phyloP scores from a whole-genome alignment of 148 eudicot species.

The Cornus florida region DNA sequence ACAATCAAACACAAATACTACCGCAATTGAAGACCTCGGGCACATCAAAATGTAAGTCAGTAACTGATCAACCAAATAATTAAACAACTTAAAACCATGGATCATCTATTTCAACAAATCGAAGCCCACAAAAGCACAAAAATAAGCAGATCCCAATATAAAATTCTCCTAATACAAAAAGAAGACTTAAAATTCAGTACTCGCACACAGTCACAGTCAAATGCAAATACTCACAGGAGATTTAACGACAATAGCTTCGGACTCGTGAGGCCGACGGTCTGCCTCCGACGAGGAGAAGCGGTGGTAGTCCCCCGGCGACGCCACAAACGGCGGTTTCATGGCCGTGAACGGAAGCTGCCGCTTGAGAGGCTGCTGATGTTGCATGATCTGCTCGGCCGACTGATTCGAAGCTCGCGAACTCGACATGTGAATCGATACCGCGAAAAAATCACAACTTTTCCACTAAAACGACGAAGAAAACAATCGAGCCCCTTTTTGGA shows the following conservation, averaged over 20 bases:
- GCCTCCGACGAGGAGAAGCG: slow-evolving; percentile 39
- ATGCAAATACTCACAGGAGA: slow-evolving; percentile 47
- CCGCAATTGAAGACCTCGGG: background rate
- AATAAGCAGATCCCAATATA: background rate
- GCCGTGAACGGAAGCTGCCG: slow-evolving; percentile 57
- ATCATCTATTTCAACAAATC: background rate
- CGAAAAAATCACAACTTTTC: background rate
- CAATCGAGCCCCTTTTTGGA: slow-evolving; percentile 13
- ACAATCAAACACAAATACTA: background rate
- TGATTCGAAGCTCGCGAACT: slow-evolving; percentile 29
- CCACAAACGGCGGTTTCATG: slow-evolving; percentile 56
- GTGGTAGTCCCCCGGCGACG: slow-evolving; percentile 51
- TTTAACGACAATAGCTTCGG: slow-evolving; percentile 58
- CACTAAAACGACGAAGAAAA: background rate
- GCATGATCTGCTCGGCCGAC: slow-evolving; percentile 30
- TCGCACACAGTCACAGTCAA: background rate
- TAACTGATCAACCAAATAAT: background rate
- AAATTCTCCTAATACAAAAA: background rate
- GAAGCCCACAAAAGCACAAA: background rate
- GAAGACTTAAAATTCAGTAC: background rate
- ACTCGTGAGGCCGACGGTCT: slow-evolving; percentile 20
- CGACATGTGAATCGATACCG: slow-evolving; percentile 24
- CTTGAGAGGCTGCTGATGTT: slow-evolving; percentile 22
- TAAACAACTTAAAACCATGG: background rate
- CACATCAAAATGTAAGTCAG: background rate